Evolutionary conservation across 1,284 basidiomycete genomes (phyloP), one percentile per base, ranked within the genome.

Genomic region (Bondarzewia mesenterica): DNA sequence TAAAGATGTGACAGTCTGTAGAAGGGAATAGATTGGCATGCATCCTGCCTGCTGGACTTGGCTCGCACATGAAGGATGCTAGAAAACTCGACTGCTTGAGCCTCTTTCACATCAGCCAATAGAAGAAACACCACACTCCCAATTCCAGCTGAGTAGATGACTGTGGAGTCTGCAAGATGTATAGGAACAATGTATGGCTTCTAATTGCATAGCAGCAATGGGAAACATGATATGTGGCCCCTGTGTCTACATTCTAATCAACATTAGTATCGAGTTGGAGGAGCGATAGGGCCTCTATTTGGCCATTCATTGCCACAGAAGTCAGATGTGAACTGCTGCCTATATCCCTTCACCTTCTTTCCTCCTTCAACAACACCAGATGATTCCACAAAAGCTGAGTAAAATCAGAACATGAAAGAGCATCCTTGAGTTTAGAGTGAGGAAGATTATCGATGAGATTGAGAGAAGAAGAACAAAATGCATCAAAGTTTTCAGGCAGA

Each of bases 221-320:
- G 5, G 62, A 61, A 64, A 68, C 67, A 60, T 67, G 60, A 58
- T 59, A 62, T 53, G 63, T 63, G 52, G 64, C 62, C 42, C 63
- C 65, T 58, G 62, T 62, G 54, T 68, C 63, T 51, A 59, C 54
- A 57, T 56, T 63, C 62, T 60, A 66, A 44, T 59, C 8, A 51
- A 55, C 43, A 20, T 49, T 29, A 43, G 46, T 37, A 40, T n/a
- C 12, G 20, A 21, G 3, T 8, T 3, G n/a, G 37, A 16, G 49
- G 23, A 46, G 48, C 37, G 46, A 44, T 42, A 23, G 41, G 26
- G 39, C n/a, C n/a, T n/a, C n/a, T n/a, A n/a, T n/a, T n/a, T n/a
- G n/a, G n/a, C n/a, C n/a, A n/a, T n/a, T n/a, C n/a, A n/a, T n/a
- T n/a, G n/a, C n/a, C n/a, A n/a, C n/a, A n/a, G n/a, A n/a, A n/a